phyloP scores from a whole-genome alignment of 2,329 filamentous ascomycete genomes.

The Plenodomus lindquistii region DNA sequence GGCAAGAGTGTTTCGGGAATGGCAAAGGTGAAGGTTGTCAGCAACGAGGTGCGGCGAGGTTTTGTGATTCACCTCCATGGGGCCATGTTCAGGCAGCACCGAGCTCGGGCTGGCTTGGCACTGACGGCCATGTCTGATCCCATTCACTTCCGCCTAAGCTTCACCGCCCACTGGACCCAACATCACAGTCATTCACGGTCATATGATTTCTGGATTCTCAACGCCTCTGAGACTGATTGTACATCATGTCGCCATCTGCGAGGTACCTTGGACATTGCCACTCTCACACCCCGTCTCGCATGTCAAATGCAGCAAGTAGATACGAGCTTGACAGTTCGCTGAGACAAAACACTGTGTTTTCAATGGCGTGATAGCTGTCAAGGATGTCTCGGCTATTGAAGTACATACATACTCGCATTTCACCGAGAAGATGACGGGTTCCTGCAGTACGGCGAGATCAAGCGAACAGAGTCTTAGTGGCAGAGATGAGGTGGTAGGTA shows the following conservation, averaged over 20 bases:
- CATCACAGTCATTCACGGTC: too few relatives aligned
- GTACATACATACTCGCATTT: background rate
- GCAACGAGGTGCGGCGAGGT: slow-evolving; percentile 24
- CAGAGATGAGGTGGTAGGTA: too few relatives aligned
- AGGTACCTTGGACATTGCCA: too few relatives aligned
- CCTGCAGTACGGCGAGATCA: background rate
- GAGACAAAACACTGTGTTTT: too few relatives aligned
- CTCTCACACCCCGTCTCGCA: too few relatives aligned
- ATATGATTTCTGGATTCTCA: too few relatives aligned
- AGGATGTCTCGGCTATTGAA: background rate
- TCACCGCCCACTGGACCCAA: too few relatives aligned
- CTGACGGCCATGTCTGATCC: slow-evolving; percentile 4
- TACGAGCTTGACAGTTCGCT: too few relatives aligned
- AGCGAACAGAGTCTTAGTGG: background rate
- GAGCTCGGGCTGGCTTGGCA: slow-evolving; percentile 26
- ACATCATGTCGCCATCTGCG: too few relatives aligned
- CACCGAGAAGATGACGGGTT: background rate
- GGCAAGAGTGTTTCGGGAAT: slow-evolving; percentile 4
- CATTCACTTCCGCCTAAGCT: slow-evolving; percentile 19
- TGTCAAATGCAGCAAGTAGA: too few relatives aligned
- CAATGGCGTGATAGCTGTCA: background rate
- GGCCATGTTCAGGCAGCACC: slow-evolving; percentile 35
- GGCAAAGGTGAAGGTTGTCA: slow-evolving; percentile 19
- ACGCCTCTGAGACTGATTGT: too few relatives aligned
- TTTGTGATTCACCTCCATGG: slow-evolving; percentile 33